A percentile compares a stretch with the other conserved stretches of the same genome.
These are phyloP conservation scores for Ilyonectria sp. DNA, from an alignment of 2,329 filamentous ascomycete species.

Conservation along the genomic window DNA sequence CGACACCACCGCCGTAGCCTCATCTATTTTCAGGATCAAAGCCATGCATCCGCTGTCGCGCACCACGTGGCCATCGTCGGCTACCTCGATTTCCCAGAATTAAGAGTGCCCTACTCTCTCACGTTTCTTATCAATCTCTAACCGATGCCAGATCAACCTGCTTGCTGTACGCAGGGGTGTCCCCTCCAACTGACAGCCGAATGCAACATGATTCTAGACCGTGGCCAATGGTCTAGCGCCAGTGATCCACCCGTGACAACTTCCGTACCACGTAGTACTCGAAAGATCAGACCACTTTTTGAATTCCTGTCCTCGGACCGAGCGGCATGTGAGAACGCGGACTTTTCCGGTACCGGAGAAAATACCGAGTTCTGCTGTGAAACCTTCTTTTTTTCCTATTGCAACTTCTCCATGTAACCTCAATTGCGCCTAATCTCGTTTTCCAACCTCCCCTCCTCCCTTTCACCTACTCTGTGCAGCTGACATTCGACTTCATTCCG, in stretches of 20 bases:
- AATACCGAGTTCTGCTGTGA: constrained; percentile 20
- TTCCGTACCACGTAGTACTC: not conserved
- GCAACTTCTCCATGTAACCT: constrained; percentile 23
- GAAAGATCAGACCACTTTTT: constrained; percentile 31
- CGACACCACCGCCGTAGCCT: no score
- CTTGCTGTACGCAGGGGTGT: constrained; percentile 19
- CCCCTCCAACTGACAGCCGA: constrained; percentile 16
- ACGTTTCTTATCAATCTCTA: not conserved
- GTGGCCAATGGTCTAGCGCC: not conserved
- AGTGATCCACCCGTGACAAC: constrained; percentile 20
- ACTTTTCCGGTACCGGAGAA: constrained; percentile 29
- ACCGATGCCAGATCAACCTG: constrained; percentile 21
- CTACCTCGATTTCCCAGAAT: not conserved
- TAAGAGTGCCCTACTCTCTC: not conserved
- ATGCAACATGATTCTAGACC: constrained; percentile 16
- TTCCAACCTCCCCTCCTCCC: constrained; percentile 6
- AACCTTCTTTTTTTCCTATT: constrained; percentile 9
- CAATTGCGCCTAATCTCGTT: constrained; percentile 18
- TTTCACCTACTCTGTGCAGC: not conserved
- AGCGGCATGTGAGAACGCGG: constrained; percentile 32
- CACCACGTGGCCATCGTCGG: no score
- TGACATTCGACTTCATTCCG: not conserved
- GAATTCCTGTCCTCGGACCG: constrained; percentile 25
- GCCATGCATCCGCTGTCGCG: no score
- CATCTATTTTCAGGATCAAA: no score